These are phyloP conservation scores for Vaccinium macrocarpon DNA, from an alignment of 148 eudicot species.

Conservation along the genomic window DNA sequence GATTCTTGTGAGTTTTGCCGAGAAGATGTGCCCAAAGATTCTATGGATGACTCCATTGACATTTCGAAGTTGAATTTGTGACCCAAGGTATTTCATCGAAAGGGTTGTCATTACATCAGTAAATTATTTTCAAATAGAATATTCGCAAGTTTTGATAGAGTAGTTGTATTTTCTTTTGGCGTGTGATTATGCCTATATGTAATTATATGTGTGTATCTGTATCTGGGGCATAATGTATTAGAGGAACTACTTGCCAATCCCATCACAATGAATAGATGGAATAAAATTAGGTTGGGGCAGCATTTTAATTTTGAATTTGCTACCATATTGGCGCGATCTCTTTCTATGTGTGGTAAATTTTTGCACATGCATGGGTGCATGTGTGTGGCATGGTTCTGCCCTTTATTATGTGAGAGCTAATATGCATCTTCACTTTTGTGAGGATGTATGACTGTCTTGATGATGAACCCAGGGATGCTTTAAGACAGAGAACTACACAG, in stretches of 20 bases:
- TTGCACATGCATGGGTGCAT: neutral
- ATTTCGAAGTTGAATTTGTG: conserved; percentile 27
- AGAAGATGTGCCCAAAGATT: conserved; percentile 21
- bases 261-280: neutral
- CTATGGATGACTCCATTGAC: conserved; percentile 14
- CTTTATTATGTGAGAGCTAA: neutral
- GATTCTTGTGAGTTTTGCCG: conserved; percentile 27
- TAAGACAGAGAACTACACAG: neutral
- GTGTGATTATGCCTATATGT: neutral
- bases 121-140: neutral
- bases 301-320: neutral
- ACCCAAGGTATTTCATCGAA: conserved; percentile 6
- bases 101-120: neutral
- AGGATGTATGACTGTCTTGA: neutral
- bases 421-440: neutral
- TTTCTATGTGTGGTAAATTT: neutral
- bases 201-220: neutral
- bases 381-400: neutral
- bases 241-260: neutral
- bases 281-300: neutral
- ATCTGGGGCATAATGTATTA: neutral
- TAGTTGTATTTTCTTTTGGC: neutral
- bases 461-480: neutral
- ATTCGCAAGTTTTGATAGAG: neutral
- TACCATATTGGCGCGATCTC: neutral